phyloP scores from a whole-genome alignment of 2,329 filamentous ascomycete genomes.

The Thielaviopsis musarum region DNA sequence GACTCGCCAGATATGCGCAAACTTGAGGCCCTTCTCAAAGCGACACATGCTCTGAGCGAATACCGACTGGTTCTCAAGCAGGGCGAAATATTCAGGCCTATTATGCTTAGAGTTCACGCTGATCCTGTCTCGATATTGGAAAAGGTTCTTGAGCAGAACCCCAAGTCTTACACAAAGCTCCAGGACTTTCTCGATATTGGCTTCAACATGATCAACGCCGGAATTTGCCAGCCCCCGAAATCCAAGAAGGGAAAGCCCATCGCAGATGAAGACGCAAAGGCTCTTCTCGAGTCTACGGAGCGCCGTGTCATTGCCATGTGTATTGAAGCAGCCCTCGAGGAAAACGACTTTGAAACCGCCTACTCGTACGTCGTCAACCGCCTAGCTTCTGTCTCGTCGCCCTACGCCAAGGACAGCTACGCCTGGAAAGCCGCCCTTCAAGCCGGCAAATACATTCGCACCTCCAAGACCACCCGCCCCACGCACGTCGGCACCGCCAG shows the following conservation, averaged over 20 bases:
- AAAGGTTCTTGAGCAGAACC: slow-evolving; percentile 61
- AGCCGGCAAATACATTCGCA: slow-evolving; percentile 57
- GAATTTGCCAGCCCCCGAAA: slow-evolving; percentile 15
- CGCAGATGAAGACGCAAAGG: slow-evolving; percentile 4
- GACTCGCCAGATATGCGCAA: slow-evolving; percentile 34
- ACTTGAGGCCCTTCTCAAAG: slow-evolving; percentile 47
- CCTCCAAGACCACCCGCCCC: slow-evolving; percentile 33
- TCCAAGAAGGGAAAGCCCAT: slow-evolving; percentile 16
- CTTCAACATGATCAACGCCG: slow-evolving; percentile 45
- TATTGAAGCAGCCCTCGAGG: slow-evolving; percentile 55
- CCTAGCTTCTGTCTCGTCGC: slow-evolving; percentile 26
- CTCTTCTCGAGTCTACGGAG: slow-evolving; percentile 29
- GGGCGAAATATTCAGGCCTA: slow-evolving; percentile 63
- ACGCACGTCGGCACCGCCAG: slow-evolving; percentile 44
- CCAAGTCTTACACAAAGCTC: slow-evolving; percentile 54
- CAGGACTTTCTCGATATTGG: slow-evolving; percentile 58
- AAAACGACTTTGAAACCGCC: slow-evolving; percentile 72
- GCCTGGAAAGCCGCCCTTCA: slow-evolving; percentile 66
- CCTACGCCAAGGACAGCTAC: slow-evolving; percentile 36
- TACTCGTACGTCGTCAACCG: slow-evolving; percentile 69
- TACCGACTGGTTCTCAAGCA: slow-evolving; percentile 67
- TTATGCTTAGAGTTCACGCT: slow-evolving; percentile 57
- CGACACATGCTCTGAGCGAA: slow-evolving; percentile 58
- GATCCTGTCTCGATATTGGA: slow-evolving; percentile 59
- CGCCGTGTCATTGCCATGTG: slow-evolving; percentile 64